These are phyloP conservation scores for Kwoniella sp. DNA, from an alignment of 768 basidiomycete genomes.

Conservation along the genomic window DNA sequence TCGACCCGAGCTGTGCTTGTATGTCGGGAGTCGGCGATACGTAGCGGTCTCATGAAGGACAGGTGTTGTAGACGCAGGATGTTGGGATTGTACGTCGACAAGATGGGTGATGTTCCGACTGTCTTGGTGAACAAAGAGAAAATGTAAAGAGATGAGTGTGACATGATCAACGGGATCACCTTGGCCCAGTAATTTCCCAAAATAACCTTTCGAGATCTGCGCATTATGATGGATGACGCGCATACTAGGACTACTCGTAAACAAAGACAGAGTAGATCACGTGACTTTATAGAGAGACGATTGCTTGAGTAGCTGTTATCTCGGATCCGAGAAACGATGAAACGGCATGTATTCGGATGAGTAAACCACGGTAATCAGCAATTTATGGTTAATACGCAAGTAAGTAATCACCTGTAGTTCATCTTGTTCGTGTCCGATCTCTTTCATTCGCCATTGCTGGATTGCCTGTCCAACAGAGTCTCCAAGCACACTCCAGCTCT, in stretches of 20 bases:
- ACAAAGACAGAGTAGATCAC: neutral
- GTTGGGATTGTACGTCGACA: no score
- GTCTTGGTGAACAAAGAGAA: no score
- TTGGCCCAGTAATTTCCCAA: slow-evolving; percentile 6
- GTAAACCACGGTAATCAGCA: no score
- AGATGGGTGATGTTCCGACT: no score
- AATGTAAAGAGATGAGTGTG: no score
- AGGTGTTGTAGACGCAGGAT: no score
- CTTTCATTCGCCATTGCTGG: no score
- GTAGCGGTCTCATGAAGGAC: neutral
- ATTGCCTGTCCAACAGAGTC: no score
- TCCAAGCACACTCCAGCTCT: no score
- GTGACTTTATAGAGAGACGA: neutral
- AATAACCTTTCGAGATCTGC: slow-evolving; percentile 3
- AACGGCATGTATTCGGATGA: no score
- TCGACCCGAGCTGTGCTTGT: neutral
- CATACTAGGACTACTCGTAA: neutral
- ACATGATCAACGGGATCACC: no score
- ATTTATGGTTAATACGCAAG: neutral
- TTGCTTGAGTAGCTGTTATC: neutral
- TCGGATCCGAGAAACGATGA: slow-evolving; percentile 28
- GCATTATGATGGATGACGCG: slow-evolving; percentile 1
- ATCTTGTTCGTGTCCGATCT: no score
- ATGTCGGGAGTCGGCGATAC: neutral
- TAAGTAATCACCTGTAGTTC: neutral